Base-by-base conservation (phyloP, 176 grass and related monocot species). In the Chrysopogon serrulatus region DNA sequence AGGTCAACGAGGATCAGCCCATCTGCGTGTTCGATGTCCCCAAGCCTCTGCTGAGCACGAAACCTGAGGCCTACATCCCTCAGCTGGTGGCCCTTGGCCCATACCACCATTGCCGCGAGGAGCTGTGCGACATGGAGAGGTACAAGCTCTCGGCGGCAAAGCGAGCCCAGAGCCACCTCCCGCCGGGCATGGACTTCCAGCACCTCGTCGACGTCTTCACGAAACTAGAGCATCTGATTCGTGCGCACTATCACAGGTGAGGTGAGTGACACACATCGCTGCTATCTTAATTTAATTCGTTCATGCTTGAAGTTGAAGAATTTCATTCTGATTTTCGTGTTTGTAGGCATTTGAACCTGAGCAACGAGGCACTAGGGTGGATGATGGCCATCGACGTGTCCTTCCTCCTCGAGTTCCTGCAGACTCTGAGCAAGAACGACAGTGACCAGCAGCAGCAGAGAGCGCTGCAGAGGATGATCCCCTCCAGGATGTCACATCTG, bases 361-460 rank as follows among this genome's bases (percentile, higher is more conserved):
- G 34, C 11, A 84, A 76, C 2, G 88, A 91, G 64, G 78, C 86
- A 4, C 63, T 98, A 3, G 92, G 86, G 2, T 98, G 95, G 95
- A 98, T 98, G 92, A 90, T 98, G 92, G 95, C 91, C 9, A 91
- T 98, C 31, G 90, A 98, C 9, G 89, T 92, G 12, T 98, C 88
- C 0, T 98, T 98, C 51, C 65, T 98, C 2, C 88, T 98, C 1
- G 92, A 98, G 82, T 93, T 91, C 72, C 76, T 95, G 5, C 76
- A 94, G 53, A 81, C 85, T 18, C 88, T 89, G 16, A 39, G 59
- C 10, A 34, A 28, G 7, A 79, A 33, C 27, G 54, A 0, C 14
- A 36, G 56, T 5, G 5, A 13, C 56, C 56, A 60, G 56, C 56
- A n/a, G n/a, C n/a, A 74, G 0, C n/a, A 79, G 31, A 67, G 57